These are phyloP conservation scores for Salix suchowensis DNA, from an alignment of 345 rosid genomes.

Conservation along the genomic window DNA sequence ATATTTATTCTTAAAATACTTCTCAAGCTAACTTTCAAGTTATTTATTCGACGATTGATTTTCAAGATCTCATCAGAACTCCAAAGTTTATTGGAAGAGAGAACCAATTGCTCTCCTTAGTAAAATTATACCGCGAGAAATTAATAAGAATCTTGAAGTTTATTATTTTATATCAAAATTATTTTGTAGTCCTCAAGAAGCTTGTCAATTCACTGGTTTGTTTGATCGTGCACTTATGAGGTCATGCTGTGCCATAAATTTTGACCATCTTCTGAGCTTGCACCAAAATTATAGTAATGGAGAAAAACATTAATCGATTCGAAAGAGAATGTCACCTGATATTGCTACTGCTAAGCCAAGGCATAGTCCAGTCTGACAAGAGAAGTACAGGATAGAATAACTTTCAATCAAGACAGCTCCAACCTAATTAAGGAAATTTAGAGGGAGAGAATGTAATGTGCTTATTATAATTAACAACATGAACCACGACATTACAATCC, in stretches of 20 bases:
- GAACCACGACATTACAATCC: no score
- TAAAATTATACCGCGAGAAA: background rate
- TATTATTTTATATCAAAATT: no score
- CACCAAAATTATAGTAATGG: background rate
- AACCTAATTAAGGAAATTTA: no score
- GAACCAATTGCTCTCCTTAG: background rate
- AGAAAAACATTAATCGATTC: no score
- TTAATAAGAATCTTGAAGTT: background rate
- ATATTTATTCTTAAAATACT: background rate
- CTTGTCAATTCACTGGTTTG: no score
- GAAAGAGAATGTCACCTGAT: background rate
- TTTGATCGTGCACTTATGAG: no score
- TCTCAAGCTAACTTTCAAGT: background rate
- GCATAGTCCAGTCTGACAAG: conserved; percentile 19
- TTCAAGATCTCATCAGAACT: background rate
- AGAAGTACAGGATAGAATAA: background rate
- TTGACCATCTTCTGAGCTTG: background rate
- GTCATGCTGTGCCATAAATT: no score
- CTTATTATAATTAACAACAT: no score
- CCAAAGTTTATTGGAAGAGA: background rate
- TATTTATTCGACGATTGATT: background rate
- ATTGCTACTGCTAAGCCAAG: conserved; percentile 1
- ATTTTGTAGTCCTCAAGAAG: no score
- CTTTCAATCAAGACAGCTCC: conserved; percentile 14
- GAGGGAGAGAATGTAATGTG: no score